Conservation (phyloP, 495 filamentous ascomycete species). For the Hypoxylon intermedium region DNA sequence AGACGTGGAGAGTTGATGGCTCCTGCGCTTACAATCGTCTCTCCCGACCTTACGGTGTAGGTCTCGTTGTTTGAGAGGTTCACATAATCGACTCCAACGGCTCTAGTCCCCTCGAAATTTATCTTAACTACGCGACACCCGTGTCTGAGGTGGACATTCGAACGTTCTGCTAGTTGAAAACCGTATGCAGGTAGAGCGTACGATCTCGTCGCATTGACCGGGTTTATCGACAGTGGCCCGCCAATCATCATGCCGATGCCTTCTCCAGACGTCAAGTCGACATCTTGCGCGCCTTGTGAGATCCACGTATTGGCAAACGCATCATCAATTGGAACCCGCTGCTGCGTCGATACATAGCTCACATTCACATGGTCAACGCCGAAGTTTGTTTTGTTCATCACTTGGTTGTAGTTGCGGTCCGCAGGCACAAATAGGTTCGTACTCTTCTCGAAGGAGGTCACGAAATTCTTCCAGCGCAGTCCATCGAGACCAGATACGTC, state of each 20-base stretch:
- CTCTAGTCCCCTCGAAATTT: conserved; percentile 44
- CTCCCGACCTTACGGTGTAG: conserved; percentile 56
- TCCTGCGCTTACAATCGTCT: conserved; percentile 61
- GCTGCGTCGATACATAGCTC: conserved; percentile 7
- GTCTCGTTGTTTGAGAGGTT: conserved; percentile 52
- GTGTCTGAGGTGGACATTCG: conserved; percentile 51
- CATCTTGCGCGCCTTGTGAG: conserved; percentile 10
- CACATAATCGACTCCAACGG: conserved; percentile 51
- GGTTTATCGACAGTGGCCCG: conserved; percentile 13
- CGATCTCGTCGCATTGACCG: conserved; percentile 20
- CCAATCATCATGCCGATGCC: conserved; percentile 25
- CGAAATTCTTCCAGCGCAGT: conserved; percentile 47
- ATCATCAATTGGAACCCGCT: conserved; percentile 4
- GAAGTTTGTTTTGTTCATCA: conserved; percentile 9
- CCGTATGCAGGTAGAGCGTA: conserved; percentile 47
- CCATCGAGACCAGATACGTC: conserved; percentile 46
- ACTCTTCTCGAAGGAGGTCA: conserved; percentile 37
- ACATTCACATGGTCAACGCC: conserved; percentile 15
- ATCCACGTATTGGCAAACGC: conserved; percentile 18
- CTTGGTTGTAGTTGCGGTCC: conserved; percentile 13
- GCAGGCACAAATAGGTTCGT: conserved; percentile 19
- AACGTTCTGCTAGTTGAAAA: conserved; percentile 31
- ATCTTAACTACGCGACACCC: conserved; percentile 51
- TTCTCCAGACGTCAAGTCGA: conserved; percentile 8
- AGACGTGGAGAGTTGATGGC: conserved; percentile 61